Evolutionary conservation across 2,329 filamentous ascomycete species (phyloP), one percentile per base, ranked within the genome.

Genomic region (Pseudocercospora vitis): DNA sequence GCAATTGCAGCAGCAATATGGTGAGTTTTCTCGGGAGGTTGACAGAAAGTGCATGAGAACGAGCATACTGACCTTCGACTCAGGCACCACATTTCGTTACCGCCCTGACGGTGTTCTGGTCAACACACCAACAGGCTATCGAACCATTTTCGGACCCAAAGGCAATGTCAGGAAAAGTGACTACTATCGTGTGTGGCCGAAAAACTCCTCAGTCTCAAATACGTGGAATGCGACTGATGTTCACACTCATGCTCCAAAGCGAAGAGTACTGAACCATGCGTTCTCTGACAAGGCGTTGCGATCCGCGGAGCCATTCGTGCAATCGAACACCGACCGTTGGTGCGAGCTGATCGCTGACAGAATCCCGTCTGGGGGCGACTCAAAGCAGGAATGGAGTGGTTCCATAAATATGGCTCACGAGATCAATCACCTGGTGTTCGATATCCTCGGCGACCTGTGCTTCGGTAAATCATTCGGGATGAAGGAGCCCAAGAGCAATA

Each of bases 371-470:
- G 7, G 19, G 16, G 35, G 12, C 28, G 24, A n/a, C n/a, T n/a
- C 11, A 21, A 28, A 29, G n/a, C 44, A 14, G 24, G 48, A 33
- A 32, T 39, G 3, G 49, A 55, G 21, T n/a, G 11, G 12, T 8
- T 56, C 57, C 1, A 31, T 53, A 2, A 76, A 80, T 55, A 74
- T 77, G 61, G 72, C 71, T 7, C 63, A 73, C 46, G 75, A 72
- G 70, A 71, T 64, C 67, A 72, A 63, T 46, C 66, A 67, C 46
- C 59, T 73, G 39, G 63, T 67, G 40, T 66, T 73, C 46, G 77
- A 80, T 54, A 72, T 80, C 45, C 77, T 79, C 68, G 75, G 74
- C 4, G 74, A 77, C 53, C 57, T 77, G 14, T 71, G 71, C 28
- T 62, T 62, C 28, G 60, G 60, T 28, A 73, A 75, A 57, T 64